Percentiles rank a stretch among this genome's conserved stretches.
These are phyloP conservation scores for Tulasnella sp. DNA, from an alignment of 768 basidiomycete species.

Conservation along the genomic window DNA sequence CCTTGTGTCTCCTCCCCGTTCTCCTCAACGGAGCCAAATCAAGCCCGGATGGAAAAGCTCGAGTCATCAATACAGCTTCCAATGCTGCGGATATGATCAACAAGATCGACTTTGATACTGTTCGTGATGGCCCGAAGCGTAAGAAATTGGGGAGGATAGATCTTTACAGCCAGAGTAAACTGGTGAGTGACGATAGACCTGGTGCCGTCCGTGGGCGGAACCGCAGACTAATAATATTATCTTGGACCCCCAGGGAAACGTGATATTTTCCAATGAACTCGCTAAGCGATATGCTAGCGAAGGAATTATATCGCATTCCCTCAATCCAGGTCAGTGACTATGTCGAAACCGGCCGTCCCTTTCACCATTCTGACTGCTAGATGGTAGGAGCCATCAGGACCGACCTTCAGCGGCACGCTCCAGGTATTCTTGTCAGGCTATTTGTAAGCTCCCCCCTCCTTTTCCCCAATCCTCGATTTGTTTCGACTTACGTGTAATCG, in stretches of 20 bases:
- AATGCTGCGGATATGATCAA: conserved; percentile 28
- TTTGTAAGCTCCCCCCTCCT: conserved; percentile 20
- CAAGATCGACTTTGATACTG: conserved; percentile 27
- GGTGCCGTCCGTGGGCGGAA: neutral
- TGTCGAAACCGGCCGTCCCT: neutral
- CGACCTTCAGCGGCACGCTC: neutral
- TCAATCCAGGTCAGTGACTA: conserved; percentile 17
- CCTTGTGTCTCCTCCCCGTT: conserved; percentile 44
- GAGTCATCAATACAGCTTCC: conserved; percentile 45
- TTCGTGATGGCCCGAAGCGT: conserved; percentile 8
- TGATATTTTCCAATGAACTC: conserved; percentile 20
- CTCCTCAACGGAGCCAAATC: conserved; percentile 37
- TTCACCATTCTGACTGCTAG: too few species aligned
- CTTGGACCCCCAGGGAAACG: conserved; percentile 5
- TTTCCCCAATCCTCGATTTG: neutral
- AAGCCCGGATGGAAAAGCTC: conserved; percentile 37
- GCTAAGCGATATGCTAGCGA: conserved; percentile 17
- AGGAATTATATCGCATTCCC: conserved; percentile 12
- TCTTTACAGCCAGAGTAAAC: conserved; percentile 11
- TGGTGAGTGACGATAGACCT: conserved; percentile 17
- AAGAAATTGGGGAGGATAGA: neutral
- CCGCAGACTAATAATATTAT: neutral
- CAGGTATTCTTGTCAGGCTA: neutral
- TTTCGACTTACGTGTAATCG: neutral
- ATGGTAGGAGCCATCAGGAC: neutral